These are phyloP conservation scores for Aquilaria sinensis DNA, from an alignment of 345 rosid species.

Conservation along the genomic window DNA sequence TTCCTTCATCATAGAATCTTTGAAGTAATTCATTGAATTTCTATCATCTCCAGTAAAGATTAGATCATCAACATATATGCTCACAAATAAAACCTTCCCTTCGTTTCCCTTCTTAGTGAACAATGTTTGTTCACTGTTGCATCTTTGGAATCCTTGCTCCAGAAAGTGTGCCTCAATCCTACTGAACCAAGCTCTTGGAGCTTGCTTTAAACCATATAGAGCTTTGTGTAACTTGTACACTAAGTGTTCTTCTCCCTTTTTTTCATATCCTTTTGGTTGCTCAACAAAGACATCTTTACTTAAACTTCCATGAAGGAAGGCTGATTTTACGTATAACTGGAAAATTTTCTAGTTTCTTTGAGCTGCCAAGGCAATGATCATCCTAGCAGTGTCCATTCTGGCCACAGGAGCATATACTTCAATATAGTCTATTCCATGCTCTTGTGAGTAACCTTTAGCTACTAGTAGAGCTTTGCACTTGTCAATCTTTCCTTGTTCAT, in stretches of 20 bases:
- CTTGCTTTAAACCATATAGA: constrained; percentile 1
- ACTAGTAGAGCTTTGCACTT: too few relatives aligned
- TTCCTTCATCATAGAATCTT: neutral
- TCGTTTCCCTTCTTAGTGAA: neutral
- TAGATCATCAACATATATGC: constrained; percentile 4
- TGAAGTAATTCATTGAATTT: neutral
- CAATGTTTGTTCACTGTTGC: neutral
- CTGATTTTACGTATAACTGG: neutral
- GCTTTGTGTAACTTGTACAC: neutral
- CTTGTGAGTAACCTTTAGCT: neutral
- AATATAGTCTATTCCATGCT: neutral
- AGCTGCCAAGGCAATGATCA: neutral
- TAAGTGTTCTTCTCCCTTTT: neutral
- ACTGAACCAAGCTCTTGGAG: constrained; percentile 5
- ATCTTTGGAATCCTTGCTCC: neutral
- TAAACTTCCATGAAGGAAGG: neutral
- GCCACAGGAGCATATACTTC: too few relatives aligned
- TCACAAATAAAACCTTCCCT: neutral
- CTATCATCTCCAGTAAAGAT: constrained; percentile 1
- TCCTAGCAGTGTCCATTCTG: neutral
- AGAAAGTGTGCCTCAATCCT: neutral
- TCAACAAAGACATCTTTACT: neutral
- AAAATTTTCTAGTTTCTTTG: neutral
- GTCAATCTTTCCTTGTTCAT: too few relatives aligned
- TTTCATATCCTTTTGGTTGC: neutral